Percentiles rank a stretch among this genome's conserved stretches.
These are phyloP conservation scores for Phytopythium cucurbitacearum DNA, from an alignment of 352 stramenopile species.

Conservation along the genomic window DNA sequence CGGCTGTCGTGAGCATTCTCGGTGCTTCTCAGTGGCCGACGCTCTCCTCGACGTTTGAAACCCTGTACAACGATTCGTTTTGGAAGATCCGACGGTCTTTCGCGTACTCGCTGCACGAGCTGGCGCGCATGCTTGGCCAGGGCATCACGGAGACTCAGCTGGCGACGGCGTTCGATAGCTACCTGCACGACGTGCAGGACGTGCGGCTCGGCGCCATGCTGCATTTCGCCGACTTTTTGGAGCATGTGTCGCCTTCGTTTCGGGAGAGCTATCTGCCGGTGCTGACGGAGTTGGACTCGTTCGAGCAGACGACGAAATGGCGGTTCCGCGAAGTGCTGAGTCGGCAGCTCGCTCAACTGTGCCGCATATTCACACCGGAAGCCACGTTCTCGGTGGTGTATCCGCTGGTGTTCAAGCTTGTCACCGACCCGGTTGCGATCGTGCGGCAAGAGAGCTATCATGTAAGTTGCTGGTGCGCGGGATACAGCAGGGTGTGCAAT, in stretches of 20 bases:
- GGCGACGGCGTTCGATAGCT: constrained; percentile 77
- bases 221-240: constrained; percentile 85
- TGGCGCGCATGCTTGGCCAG: constrained; percentile 74
- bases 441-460: constrained; percentile 71
- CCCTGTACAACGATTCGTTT: constrained; percentile 74
- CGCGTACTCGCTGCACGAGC: constrained; percentile 89
- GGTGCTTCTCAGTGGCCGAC: constrained; percentile 63
- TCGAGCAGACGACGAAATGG: constrained; percentile 82
- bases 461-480: constrained; percentile 9
- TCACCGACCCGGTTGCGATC: constrained; percentile 70
- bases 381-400: constrained; percentile 77
- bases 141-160: constrained; percentile 80
- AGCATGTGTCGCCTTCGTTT: constrained; percentile 59
- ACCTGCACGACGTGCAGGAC: constrained; percentile 77
- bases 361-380: constrained; percentile 58
- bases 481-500: constrained; percentile 1
- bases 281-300: constrained; percentile 59
- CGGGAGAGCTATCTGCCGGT: constrained; percentile 80
- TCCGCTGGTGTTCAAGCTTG: constrained; percentile 66
- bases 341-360: constrained; percentile 67
- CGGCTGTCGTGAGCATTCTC: constrained; percentile 83
- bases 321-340: constrained; percentile 75
- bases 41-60: constrained; percentile 77
- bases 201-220: constrained; percentile 81
- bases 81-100: constrained; percentile 92